Base-by-base conservation (phyloP, 345 rosid species). In the Citrus unshiu region DNA sequence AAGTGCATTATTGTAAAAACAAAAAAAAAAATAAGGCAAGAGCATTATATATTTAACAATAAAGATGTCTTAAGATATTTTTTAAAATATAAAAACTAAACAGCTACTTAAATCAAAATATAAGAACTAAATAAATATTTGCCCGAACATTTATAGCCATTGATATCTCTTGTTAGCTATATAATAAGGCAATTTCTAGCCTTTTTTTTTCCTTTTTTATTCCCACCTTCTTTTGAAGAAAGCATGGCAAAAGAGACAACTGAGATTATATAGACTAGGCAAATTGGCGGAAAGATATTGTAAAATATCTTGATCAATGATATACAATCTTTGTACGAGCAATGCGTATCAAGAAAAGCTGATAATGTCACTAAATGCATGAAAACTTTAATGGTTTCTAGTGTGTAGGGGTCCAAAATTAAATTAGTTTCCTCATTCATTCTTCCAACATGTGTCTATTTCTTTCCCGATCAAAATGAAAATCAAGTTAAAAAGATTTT, bases 101-200 rank as follows among this genome's bases (percentile, higher is more conserved):
- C 0, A 3, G 0, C 0, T 3, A 12, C 0, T 43, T 43, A 43
- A 43, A 7, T 43, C 0, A 43, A 43, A 43, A 43, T 43, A 43
- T 43, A 43, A 43, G 4, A 43, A 12, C 0, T 12, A 40, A 40
- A 9, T 40, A 40, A 40, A 9, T 40, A 9, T 40, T 9, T 40
- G 0, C 0, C 46, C 13, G 0, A 40, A 40, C 0, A 43, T 43
- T 46, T 0, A 12, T 46, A 0, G 5, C 0, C 51, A 46, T 3
- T 46, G 18, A 46, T 46, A 46, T 46, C 18, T 46, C 5, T 46
- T 12, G 51, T 4, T 46, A 13, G 51, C 0, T 13, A 46, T 46
- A 46, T 0, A 16, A 46, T 3, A 12, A 46, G 51, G 51, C 18
- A 10, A 46, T 46, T 13, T 46, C 5, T 12, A 13, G 51, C 51